Percentiles rank a stretch among this genome's conserved stretches.
Conservation (phyloP, 2,329 filamentous ascomycete genomes). For the Davidsoniella neocaledoniae region DNA sequence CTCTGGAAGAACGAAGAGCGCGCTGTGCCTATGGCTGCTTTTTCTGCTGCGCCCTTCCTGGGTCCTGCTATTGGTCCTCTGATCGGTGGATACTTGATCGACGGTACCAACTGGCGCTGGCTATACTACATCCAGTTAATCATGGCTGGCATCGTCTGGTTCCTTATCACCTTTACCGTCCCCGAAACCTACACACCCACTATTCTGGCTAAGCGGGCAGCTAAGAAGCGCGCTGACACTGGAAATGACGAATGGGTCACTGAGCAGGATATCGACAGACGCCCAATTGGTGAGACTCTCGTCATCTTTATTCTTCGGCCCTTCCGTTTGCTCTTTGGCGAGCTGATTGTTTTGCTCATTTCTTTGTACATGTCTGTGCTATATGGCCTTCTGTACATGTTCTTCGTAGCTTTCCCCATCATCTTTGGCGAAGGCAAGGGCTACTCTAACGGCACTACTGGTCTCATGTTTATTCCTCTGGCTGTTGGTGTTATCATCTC, state of each 20-base stretch:
- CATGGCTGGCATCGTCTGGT: slow-evolving; percentile 49
- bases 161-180: slow-evolving; percentile 72
- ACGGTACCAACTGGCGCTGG: slow-evolving; percentile 62
- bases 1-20: slow-evolving; percentile 73
- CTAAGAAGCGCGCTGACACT: slow-evolving; percentile 52
- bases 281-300: slow-evolving; percentile 51
- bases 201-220: slow-evolving; percentile 53
- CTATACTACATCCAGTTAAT: slow-evolving; percentile 81
- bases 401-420: slow-evolving; percentile 53
- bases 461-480: slow-evolving; percentile 75
- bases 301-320: slow-evolving; percentile 63
- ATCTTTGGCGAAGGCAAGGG: slow-evolving; percentile 69
- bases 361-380: slow-evolving; percentile 73
- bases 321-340: slow-evolving; percentile 69
- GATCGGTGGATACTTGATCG: slow-evolving; percentile 58
- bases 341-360: slow-evolving; percentile 74
- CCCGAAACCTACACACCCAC: slow-evolving; percentile 78
- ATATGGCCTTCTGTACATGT: slow-evolving; percentile 61
- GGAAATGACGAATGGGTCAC: slow-evolving; percentile 54
- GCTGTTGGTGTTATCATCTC: slow-evolving; percentile 53
- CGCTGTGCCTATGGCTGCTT: slow-evolving; percentile 75
- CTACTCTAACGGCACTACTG: slow-evolving; percentile 55
- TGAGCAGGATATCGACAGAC: slow-evolving; percentile 61
- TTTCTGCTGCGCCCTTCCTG: slow-evolving; percentile 67
- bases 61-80: slow-evolving; percentile 65